Evolutionary conservation across 1,284 basidiomycete species (phyloP), one percentile per base, ranked within the genome.

Genomic region (Pisolithus thermaeus): DNA sequence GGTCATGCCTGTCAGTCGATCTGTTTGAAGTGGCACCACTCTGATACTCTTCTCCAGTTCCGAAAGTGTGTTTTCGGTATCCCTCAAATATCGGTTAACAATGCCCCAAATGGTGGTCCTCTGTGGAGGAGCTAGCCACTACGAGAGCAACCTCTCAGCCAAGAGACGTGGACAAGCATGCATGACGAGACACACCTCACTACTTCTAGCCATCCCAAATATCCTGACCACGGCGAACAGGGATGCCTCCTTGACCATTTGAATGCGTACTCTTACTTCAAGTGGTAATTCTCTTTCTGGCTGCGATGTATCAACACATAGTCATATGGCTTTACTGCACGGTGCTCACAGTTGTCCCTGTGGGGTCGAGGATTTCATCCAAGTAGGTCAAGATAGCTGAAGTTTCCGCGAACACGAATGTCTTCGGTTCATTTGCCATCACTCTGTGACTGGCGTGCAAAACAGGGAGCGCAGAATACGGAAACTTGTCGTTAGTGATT

Each of bases 221-320:
- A 52, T 32, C 32, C 44, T 54, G 18, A 37, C 60, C 12, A 62
- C 51, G 50, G 62, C 59, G 50, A 56, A 66, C 43, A 62, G 42
- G 28, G 61, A 61, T 12, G 60, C 61, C 35, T 66, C 62, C 40
- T 51, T 52, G 41, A 64, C 52, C 64, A 66, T 66, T 32, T 59
- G 51, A 3, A 50, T 35, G 27, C 51, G 47, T 14, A 6, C 46
- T 32, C 63, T 51, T 2, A 56, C 52, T 46, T 62, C 52, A 30
- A 64, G 61, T 40, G 51, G 45, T 49, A 54, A 51, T 3, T 64
- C 58, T 20, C 50, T 55, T 27, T 52, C 47, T 38, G 59, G 39
- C 60, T 65, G 46, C 28, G n/a, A 38, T n/a, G 32, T 49, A 46
- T 63, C 14, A 61, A 48, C 38, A 20, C 16, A 30, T n/a, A 18